Evolutionary conservation across 345 rosid genomes (phyloP).

Genomic region (Eucalyptus lansdowneana): DNA sequence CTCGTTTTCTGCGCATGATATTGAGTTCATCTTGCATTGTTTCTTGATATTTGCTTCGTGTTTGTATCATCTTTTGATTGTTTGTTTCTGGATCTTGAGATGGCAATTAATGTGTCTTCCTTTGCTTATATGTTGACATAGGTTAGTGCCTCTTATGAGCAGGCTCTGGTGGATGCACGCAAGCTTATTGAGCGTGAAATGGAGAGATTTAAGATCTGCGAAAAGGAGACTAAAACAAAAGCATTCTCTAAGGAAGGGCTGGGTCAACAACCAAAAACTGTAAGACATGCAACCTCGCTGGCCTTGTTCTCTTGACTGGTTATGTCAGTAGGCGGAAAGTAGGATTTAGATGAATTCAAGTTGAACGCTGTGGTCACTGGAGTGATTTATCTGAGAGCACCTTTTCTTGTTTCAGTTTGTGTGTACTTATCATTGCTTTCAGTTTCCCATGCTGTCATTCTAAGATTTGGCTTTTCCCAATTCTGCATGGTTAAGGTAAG

Average conservation of each 20-base stretch:
- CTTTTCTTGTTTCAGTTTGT: neutral
- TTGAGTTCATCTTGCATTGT: neutral
- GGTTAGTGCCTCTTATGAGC: slow-evolving; percentile 99
- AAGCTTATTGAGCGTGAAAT: slow-evolving; percentile 91
- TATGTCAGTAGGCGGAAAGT: neutral
- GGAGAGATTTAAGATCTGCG: slow-evolving; percentile 98
- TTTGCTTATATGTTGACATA: slow-evolving; percentile 16
- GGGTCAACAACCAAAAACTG: slow-evolving; percentile 99
- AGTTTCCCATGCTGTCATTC: neutral
- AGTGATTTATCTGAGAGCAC: neutral
- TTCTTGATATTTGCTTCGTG: neutral
- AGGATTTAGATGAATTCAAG: neutral
- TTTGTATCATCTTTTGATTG: neutral
- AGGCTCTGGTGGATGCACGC: slow-evolving; percentile 86
- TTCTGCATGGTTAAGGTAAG: neutral
- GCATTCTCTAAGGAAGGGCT: slow-evolving; percentile 99
- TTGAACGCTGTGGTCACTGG: neutral
- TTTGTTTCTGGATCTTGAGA: neutral
- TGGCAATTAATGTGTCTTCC: neutral
- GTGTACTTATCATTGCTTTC: neutral
- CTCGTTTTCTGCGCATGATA: neutral
- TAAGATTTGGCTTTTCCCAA: neutral
- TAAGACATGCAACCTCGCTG: slow-evolving; percentile 16
- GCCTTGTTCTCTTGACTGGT: neutral
- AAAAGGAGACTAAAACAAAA: slow-evolving; percentile 98